These are phyloP conservation scores for Phytopythium sindhum DNA, from an alignment of 352 stramenopile species.

Conservation along the genomic window DNA sequence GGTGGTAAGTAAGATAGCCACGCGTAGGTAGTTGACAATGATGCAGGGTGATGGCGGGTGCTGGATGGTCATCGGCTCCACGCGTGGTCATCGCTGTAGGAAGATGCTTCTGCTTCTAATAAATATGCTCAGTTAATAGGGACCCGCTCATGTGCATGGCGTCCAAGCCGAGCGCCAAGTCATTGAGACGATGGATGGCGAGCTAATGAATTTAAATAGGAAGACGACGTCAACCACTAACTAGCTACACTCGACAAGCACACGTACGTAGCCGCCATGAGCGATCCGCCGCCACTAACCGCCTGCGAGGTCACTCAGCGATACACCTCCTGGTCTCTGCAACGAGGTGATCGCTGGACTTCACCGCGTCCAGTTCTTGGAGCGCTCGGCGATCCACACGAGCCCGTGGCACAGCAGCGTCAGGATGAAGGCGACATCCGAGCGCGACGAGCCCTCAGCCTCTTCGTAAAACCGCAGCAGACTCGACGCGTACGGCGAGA, in stretches of 20 bases:
- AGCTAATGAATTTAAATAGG: background rate
- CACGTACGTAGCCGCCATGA: background rate
- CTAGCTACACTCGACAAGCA: conserved; percentile 1
- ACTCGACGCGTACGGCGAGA: conserved; percentile 60
- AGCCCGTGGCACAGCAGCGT: conserved; percentile 79
- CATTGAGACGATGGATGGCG: background rate
- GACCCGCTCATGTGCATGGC: background rate
- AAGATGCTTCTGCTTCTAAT: background rate
- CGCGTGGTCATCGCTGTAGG: background rate
- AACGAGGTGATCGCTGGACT: background rate
- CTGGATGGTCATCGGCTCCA: background rate
- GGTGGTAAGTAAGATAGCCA: conserved; percentile 53
- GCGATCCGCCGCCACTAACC: background rate
- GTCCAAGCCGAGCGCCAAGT: background rate
- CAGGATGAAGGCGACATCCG: conserved; percentile 74
- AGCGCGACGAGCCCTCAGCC: conserved; percentile 62
- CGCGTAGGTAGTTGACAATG: background rate
- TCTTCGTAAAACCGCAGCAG: conserved; percentile 74
- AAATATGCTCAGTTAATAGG: background rate
- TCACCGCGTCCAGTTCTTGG: conserved; percentile 43
- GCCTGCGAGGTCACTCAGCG: background rate
- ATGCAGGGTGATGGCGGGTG: too few relatives aligned
- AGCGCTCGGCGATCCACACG: conserved; percentile 78
- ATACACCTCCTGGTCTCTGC: background rate
- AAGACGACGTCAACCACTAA: background rate